A percentile compares a stretch with the other conserved stretches of the same genome.
Conservation (phyloP, 495 filamentous ascomycete genomes). For the Xanthoparmelia taractica region DNA sequence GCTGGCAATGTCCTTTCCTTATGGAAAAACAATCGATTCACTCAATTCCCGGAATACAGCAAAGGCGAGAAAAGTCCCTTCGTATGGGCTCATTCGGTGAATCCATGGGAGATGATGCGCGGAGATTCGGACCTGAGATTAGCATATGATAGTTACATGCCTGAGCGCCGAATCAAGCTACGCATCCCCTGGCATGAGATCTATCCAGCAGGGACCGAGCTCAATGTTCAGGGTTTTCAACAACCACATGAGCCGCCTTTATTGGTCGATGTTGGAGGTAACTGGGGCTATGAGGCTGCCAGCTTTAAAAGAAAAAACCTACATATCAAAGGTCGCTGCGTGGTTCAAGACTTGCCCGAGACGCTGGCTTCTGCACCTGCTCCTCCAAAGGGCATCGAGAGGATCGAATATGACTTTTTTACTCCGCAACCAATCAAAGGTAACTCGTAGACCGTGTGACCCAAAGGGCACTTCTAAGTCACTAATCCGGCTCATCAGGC, state of each 20-base stretch:
- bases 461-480: background rate
- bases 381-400: background rate
- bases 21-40: constrained; percentile 1
- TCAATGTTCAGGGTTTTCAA: background rate
- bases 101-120: constrained; percentile 6
- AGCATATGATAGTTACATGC: constrained; percentile 8
- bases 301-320: constrained; percentile 1
- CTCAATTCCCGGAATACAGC: constrained; percentile 5
- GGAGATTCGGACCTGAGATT: background rate
- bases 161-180: background rate
- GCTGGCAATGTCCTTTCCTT: background rate
- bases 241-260: constrained; percentile 7
- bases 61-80: constrained; percentile 3
- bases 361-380: constrained; percentile 2
- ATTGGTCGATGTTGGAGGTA: constrained; percentile 2
- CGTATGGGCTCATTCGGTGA: background rate
- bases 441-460: background rate
- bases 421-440: constrained; percentile 11
- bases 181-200: constrained; percentile 7
- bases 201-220: constrained; percentile 4
- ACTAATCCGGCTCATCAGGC: constrained; percentile 6
- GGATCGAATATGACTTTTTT: background rate
- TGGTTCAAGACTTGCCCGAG: constrained; percentile 3
- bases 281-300: constrained; percentile 1
- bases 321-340: constrained; percentile 4